Percentiles rank a stretch among this genome's conserved stretches.
Evolutionary conservation across 352 stramenopile genomes (phyloP).

Genomic region (Globisporangium acanthophoron): DNA sequence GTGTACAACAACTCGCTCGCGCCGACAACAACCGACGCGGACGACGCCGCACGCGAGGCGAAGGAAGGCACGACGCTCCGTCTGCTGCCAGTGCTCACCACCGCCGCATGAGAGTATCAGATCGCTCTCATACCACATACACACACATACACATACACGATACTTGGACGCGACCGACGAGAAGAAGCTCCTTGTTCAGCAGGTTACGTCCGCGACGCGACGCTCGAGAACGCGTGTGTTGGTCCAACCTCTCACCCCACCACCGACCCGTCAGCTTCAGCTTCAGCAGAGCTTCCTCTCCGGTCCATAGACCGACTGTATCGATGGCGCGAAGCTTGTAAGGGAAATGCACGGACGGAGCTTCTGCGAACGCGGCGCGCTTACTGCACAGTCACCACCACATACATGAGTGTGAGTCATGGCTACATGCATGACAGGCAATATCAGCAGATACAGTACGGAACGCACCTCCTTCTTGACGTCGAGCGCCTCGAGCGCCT

Average conservation of each 20-base stretch:
- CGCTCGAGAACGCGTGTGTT: no score
- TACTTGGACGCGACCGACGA: no score
- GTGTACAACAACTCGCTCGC: conserved; percentile 66
- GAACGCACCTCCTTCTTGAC: conserved; percentile 80
- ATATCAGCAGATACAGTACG: not conserved
- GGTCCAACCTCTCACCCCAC: no score
- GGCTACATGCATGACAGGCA: not conserved
- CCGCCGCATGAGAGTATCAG: not conserved
- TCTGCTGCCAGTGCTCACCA: conserved; percentile 7
- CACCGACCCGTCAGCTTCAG: no score
- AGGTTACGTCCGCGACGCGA: no score
- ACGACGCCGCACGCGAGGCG: conserved; percentile 22
- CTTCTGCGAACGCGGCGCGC: conserved; percentile 3
- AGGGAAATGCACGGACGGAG: not conserved
- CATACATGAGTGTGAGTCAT: not conserved
- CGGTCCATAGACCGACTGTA: no score
- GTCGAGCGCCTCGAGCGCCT: conserved; percentile 87
- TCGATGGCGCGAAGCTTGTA: no score
- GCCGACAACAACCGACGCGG: conserved; percentile 28
- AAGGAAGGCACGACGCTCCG: conserved; percentile 21
- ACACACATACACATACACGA: no score
- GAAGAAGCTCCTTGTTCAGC: no score
- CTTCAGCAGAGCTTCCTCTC: no score
- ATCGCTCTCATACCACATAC: no score
- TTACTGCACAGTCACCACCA: conserved; percentile 10